Conservation (phyloP, 495 filamentous ascomycete species). For the Talaromyces thailandensis region DNA sequence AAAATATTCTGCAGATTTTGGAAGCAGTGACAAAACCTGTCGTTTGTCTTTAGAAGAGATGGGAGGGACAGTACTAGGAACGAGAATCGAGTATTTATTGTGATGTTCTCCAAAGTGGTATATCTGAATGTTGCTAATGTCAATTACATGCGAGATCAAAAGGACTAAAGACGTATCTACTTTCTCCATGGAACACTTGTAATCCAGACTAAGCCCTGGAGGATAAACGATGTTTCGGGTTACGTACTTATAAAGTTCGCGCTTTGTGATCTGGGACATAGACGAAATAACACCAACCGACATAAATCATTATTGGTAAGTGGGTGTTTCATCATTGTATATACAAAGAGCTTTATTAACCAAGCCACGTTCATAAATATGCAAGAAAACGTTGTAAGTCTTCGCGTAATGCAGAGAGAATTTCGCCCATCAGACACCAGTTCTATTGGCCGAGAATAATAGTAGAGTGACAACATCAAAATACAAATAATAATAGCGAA, state of each 20-base stretch:
- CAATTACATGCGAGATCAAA: neutral
- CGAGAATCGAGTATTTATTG: neutral
- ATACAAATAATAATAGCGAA: neutral
- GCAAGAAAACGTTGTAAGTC: neutral
- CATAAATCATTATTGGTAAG: neutral
- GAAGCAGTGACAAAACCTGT: neutral
- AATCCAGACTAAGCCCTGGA: too few relatives aligned
- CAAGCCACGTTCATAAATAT: neutral
- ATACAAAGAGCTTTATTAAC: too few relatives aligned
- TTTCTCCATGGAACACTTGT: neutral
- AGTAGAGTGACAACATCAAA: neutral
- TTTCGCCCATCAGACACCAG: neutral
- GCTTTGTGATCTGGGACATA: too few relatives aligned
- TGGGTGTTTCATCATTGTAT: neutral
- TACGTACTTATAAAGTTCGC: too few relatives aligned
- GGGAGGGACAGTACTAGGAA: neutral
- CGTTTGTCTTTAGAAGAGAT: neutral
- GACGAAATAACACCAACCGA: neutral
- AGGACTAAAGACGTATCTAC: neutral
- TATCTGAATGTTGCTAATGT: neutral
- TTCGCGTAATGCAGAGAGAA: neutral
- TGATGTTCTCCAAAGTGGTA: neutral
- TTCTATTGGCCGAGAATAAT: neutral
- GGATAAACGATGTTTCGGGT: too few relatives aligned
- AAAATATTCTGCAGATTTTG: constrained; percentile 18